Evolutionary conservation across 441 rosid species (phyloP).

Genomic region (Eutrema salsugineum): DNA sequence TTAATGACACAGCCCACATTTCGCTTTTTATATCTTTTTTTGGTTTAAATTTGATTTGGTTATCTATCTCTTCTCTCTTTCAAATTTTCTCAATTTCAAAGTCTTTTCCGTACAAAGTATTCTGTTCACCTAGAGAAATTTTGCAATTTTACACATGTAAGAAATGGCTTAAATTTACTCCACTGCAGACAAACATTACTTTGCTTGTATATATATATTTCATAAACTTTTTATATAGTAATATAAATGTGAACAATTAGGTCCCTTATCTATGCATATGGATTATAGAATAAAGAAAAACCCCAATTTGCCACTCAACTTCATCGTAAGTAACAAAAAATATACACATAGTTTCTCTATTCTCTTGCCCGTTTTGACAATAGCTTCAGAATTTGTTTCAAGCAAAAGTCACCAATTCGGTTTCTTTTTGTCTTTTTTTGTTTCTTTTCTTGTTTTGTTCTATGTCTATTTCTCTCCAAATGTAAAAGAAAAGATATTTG

Average conservation of each 20-base stretch:
- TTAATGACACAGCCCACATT: conserved; percentile 25
- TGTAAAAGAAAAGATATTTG: not conserved
- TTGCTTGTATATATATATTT: too few species aligned
- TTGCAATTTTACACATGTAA: not conserved
- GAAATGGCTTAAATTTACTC: not conserved
- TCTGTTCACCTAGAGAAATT: not conserved
- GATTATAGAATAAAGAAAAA: not conserved
- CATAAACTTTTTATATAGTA: not conserved
- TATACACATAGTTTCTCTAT: not conserved
- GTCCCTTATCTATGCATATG: not conserved
- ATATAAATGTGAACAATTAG: not conserved
- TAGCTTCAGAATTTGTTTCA: not conserved
- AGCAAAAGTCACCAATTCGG: not conserved
- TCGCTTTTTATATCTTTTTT: not conserved
- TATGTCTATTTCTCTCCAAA: not conserved
- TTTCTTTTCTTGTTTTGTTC: not conserved
- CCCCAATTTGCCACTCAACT: not conserved
- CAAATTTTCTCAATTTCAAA: not conserved
- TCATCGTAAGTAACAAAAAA: conserved; percentile 16
- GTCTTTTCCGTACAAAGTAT: not conserved
- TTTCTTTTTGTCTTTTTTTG: not conserved
- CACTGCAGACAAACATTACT: not conserved
- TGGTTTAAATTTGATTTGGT: not conserved
- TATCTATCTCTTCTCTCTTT: conserved; percentile 1
- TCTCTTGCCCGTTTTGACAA: conserved; percentile 11